phyloP scores from a whole-genome alignment of 768 basidiomycete species.

The Hericium rajendrae region DNA sequence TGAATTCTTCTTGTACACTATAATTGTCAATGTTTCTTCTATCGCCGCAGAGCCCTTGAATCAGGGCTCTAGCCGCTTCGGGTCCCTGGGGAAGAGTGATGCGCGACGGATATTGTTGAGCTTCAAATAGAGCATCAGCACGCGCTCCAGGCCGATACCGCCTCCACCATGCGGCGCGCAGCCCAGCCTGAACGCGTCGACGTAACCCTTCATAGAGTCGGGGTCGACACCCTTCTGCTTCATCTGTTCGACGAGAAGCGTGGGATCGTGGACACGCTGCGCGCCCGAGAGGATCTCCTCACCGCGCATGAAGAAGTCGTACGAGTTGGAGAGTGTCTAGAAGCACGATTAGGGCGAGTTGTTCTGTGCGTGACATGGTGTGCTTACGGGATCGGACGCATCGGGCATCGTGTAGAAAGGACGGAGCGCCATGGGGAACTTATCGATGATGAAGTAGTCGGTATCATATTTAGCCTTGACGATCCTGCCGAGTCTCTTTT shows the following conservation, averaged over 20 bases:
- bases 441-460: conserved; percentile 99
- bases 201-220: conserved; percentile 81
- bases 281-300: conserved; percentile 98
- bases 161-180: conserved; percentile 96
- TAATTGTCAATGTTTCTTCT: not conserved
- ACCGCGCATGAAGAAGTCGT: conserved; percentile 99
- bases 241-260: conserved; percentile 79
- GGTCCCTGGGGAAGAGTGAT: conserved; percentile 93
- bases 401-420: conserved; percentile 99
- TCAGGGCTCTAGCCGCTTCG: conserved; percentile 86
- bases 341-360: not conserved
- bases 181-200: conserved; percentile 92
- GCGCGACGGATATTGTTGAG: conserved; percentile 91
- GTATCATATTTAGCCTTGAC: conserved; percentile 92
- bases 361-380: not conserved
- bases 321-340: conserved; percentile 90
- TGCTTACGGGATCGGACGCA: conserved; percentile 71
- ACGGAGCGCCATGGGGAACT: conserved; percentile 91
- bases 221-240: conserved; percentile 81
- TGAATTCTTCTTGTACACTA: not conserved
- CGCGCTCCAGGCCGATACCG: conserved; percentile 90
- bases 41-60: not conserved
- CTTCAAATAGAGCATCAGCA: conserved; percentile 96
- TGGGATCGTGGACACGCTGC: conserved; percentile 92
- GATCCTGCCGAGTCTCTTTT: conserved; percentile 84